Evolutionary conservation across 2,329 filamentous ascomycete species (phyloP), one percentile per base, ranked within the genome.

Genomic region (Alternaria burnsii): DNA sequence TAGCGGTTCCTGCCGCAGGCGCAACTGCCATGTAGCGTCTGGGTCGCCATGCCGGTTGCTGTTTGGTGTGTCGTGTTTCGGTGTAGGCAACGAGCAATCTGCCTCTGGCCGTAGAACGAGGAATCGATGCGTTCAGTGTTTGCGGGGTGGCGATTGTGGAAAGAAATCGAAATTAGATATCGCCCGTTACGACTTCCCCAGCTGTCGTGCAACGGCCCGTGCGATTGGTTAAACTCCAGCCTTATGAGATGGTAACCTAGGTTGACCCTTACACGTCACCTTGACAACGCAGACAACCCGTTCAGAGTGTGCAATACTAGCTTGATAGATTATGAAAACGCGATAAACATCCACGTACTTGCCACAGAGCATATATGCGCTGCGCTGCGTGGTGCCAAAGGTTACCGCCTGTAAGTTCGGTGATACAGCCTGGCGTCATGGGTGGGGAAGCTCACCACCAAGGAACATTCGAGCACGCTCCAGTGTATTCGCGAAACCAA

Each of bases 1-100:
- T 97, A 97, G 74, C 89, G 86, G 74, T 95, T 97, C 62, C 94
- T 88, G 58, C 93, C 93, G 78, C 94, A 97, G 54, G 90, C 89
- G 82, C 94, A 97, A 66, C 89, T 87, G 71, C 93, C 93, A 66
- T 86, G 88, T 58, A 97, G 85, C 40, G 85, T 84, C 62, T 86
- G 76, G 41, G 74, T 65, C 55, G 76, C 73, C 75, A 74, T 74
- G 56, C 40, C 4, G 12, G 14, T 11, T 8, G 28, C 34, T 54
- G 20, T 4, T 26, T 41, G n/a, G 34, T 38, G 34, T 56, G 22
- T 26, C 26, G 44, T 41, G 36, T 26, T 43, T 44, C 0, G 16
- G 52, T 34, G 48, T 40, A 32, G 41, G 24, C 40, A 42, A 36
- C n/a, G n/a, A 47, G 47, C 55, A 48, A 24, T 3, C 4, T 41